A percentile compares a stretch with the other conserved stretches of the same genome.
phyloP scores from a whole-genome alignment of 73 alveolate species.

The Paramecium bursaria region DNA sequence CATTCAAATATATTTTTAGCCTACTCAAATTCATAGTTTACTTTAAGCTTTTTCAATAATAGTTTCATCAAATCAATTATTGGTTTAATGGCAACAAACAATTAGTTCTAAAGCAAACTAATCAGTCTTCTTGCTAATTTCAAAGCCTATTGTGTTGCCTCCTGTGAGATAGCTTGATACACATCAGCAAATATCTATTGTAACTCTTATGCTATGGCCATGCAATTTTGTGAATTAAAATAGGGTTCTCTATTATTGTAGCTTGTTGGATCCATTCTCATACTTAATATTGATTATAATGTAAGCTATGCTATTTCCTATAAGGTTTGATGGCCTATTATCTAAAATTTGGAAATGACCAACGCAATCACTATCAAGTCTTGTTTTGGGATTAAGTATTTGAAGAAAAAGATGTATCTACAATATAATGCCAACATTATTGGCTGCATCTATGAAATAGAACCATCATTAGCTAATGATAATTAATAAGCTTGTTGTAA shows the following conservation, averaged over 20 bases:
- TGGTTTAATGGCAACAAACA: constrained; percentile 33
- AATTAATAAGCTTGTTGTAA: constrained; percentile 42
- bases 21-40: constrained; percentile 60
- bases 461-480: not conserved
- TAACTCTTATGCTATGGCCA: constrained; percentile 5
- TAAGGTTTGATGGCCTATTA: constrained; percentile 25
- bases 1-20: constrained; percentile 56
- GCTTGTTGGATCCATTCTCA: constrained; percentile 30
- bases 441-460: not conserved
- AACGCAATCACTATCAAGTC: constrained; percentile 47
- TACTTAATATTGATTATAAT: constrained; percentile 31
- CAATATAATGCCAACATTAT: constrained; percentile 47
- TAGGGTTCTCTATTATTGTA: constrained; percentile 20
- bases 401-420: constrained; percentile 62
- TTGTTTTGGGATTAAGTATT: constrained; percentile 41
- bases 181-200: constrained; percentile 46
- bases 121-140: constrained; percentile 27
- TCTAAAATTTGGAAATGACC: constrained; percentile 18
- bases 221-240: constrained; percentile 7
- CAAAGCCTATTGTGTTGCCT: constrained; percentile 15
- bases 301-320: constrained; percentile 52
- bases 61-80: constrained; percentile 47
- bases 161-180: constrained; percentile 11
- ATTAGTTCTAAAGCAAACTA: not conserved
- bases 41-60: constrained; percentile 39